Evolutionary conservation across 768 basidiomycete genomes (phyloP).

Genomic region (Suillus cothurnatus): DNA sequence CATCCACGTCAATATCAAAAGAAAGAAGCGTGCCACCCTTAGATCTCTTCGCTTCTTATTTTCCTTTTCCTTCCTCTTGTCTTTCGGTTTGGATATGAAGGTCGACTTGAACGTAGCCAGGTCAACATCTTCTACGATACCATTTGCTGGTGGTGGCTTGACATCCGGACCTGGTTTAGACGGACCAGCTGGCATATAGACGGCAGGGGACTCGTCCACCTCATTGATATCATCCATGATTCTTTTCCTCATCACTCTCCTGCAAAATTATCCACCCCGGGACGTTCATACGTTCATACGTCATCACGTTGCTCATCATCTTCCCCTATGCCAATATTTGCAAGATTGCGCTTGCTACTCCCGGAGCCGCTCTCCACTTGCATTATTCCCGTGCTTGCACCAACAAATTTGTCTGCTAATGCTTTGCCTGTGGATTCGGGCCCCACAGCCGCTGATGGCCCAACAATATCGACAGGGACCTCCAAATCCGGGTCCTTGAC

Average conservation of each 20-base stretch:
- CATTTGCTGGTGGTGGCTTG: not conserved
- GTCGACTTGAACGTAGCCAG: constrained; percentile 81
- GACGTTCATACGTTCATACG: constrained; percentile 85
- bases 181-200: too few relatives aligned
- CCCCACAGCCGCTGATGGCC: too few relatives aligned
- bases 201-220: too few relatives aligned
- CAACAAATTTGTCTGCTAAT: not conserved
- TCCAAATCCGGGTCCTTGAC: too few relatives aligned
- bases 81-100: constrained; percentile 55
- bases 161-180: too few relatives aligned
- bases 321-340: constrained; percentile 79
- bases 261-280: constrained; percentile 86
- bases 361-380: not conserved
- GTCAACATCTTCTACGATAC: constrained; percentile 7
- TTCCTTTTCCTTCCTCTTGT: constrained; percentile 14
- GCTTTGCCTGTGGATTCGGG: not conserved
- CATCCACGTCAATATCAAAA: too few relatives aligned
- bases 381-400: too few relatives aligned
- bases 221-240: too few relatives aligned
- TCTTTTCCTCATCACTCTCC: constrained; percentile 44
- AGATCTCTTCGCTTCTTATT: too few relatives aligned
- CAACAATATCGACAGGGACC: too few relatives aligned
- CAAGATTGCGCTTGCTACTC: constrained; percentile 54
- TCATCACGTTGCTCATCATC: constrained; percentile 63
- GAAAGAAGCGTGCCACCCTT: too few relatives aligned